Conservation (phyloP, 2,329 filamentous ascomycete species). For the Cordyceps pruinosa region DNA sequence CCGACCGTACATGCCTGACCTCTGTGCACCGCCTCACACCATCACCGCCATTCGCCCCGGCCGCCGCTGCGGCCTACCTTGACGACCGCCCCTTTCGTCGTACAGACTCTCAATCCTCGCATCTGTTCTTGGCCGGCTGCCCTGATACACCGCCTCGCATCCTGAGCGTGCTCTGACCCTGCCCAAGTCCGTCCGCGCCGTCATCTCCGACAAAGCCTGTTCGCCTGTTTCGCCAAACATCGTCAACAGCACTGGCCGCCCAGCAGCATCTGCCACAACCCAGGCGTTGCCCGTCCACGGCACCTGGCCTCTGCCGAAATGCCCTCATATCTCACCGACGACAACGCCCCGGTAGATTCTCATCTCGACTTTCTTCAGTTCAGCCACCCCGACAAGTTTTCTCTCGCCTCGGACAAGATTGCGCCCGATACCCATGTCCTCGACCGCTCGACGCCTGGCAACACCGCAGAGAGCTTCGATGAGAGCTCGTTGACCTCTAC, state of each 20-base stretch:
- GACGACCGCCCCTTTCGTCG: slow-evolving; percentile 4
- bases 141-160: neutral
- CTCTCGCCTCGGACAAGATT: slow-evolving; percentile 27
- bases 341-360: slow-evolving; percentile 35
- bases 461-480: slow-evolving; percentile 47
- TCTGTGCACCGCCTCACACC: slow-evolving; percentile 1
- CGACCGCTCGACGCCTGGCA: slow-evolving; percentile 37
- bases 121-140: neutral
- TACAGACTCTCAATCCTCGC: neutral
- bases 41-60: slow-evolving; percentile 5
- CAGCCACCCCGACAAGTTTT: slow-evolving; percentile 33
- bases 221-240: neutral
- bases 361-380: slow-evolving; percentile 39
- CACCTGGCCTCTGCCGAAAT: slow-evolving; percentile 28
- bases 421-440: slow-evolving; percentile 30
- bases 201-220: neutral
- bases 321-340: slow-evolving; percentile 48
- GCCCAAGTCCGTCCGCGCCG: neutral
- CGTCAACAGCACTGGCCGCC: neutral
- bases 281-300: neutral
- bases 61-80: slow-evolving; percentile 5
- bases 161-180: neutral
- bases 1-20: slow-evolving; percentile 11
- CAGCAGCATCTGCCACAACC: neutral
- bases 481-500: slow-evolving; percentile 47